phyloP scores from a whole-genome alignment of 306 rosid species.

The Phaseolus lunatus region DNA sequence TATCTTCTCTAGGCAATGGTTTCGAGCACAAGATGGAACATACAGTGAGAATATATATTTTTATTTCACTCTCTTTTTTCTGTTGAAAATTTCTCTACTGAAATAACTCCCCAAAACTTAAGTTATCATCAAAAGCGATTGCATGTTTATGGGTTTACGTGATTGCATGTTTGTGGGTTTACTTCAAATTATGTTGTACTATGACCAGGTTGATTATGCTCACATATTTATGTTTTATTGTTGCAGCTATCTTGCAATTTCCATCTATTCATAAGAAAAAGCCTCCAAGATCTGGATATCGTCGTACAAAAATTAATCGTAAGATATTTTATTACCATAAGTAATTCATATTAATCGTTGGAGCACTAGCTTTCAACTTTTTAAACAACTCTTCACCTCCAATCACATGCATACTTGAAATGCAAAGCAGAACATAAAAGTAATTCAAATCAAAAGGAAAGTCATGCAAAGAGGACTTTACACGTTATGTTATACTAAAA shows the following conservation, averaged over 20 bases:
- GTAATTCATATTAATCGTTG: not conserved
- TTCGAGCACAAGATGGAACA: constrained; percentile 89
- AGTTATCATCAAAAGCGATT: too few species aligned
- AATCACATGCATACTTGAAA: not conserved
- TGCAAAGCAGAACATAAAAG: not conserved
- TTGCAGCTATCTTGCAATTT: constrained; percentile 85
- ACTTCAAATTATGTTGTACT: constrained; percentile 35
- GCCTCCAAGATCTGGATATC: constrained; percentile 85
- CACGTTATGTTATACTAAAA: not conserved
- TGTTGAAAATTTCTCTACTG: not conserved
- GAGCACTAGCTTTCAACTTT: not conserved
- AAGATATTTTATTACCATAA: constrained; percentile 53
- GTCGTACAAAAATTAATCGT: constrained; percentile 88
- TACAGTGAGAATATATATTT: constrained; percentile 69
- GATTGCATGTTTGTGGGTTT: not conserved
- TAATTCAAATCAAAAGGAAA: constrained; percentile 6
- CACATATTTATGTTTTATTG: constrained; percentile 40
- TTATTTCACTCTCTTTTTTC: not conserved
- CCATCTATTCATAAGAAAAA: constrained; percentile 84
- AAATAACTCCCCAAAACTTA: not conserved
- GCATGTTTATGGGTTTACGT: not conserved
- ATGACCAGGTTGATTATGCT: not conserved
- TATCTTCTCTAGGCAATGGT: constrained; percentile 95
- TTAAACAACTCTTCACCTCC: not conserved
- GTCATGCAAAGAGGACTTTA: not conserved